phyloP scores from a whole-genome alignment of 768 basidiomycete genomes.

The Ramaria sp. region DNA sequence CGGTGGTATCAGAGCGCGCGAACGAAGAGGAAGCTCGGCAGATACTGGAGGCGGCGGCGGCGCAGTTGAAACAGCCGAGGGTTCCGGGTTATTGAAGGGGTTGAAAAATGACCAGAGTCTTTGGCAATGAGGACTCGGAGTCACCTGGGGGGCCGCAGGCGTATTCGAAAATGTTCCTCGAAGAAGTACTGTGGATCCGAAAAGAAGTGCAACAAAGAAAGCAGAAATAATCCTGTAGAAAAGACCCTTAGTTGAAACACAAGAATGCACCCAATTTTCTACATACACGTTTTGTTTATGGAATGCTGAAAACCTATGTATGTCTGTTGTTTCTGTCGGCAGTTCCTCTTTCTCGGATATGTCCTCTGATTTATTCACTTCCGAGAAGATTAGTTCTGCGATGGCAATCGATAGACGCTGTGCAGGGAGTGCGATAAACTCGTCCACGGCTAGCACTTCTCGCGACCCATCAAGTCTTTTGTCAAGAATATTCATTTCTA shows the following conservation, averaged over 20 bases:
- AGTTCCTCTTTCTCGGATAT: not conserved
- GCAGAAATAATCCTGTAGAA: conserved; percentile 1
- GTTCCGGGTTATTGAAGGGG: not conserved
- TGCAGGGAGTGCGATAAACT: not conserved
- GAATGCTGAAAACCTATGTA: not conserved
- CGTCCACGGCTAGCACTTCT: conserved; percentile 1
- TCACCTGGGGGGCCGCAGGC: not conserved
- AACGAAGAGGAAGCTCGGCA: not conserved
- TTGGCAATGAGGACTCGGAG: not conserved
- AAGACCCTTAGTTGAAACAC: no score
- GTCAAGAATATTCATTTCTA: conserved; percentile 3
- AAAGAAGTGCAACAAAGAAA: conserved; percentile 1
- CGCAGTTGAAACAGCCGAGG: not conserved
- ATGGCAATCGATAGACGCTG: not conserved
- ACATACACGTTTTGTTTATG: conserved; percentile 4
- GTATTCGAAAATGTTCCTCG: not conserved
- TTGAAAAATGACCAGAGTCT: not conserved
- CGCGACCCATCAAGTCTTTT: not conserved
- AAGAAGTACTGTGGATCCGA: not conserved
- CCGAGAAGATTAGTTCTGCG: not conserved
- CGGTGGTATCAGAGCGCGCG: not conserved
- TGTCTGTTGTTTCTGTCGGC: not conserved
- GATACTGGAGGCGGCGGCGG: not conserved
- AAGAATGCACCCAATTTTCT: not conserved
- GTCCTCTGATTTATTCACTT: not conserved